phyloP scores from a whole-genome alignment of 2,329 filamentous ascomycete species.

The Alternaria panax region DNA sequence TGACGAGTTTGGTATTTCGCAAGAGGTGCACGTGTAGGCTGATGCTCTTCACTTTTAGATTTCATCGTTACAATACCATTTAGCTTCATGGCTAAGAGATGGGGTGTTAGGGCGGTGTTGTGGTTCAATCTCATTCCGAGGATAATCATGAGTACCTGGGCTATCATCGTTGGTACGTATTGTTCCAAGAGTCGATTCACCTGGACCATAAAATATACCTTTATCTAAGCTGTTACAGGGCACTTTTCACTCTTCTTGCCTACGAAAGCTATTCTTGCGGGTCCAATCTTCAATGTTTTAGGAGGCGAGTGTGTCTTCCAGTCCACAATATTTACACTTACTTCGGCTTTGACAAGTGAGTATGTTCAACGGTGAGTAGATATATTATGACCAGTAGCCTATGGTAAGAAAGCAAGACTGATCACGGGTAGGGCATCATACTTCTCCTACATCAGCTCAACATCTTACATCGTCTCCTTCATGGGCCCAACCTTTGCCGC shows the following conservation, averaged over 20 bases:
- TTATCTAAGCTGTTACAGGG: slow-evolving; percentile 24
- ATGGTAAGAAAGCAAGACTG: background rate
- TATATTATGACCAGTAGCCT: background rate
- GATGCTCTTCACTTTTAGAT: slow-evolving; percentile 23
- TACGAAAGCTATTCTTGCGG: slow-evolving; percentile 40
- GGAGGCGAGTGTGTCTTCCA: slow-evolving; percentile 49
- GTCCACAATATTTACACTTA: slow-evolving; percentile 45
- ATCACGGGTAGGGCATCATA: slow-evolving; percentile 38
- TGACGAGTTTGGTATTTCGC: background rate
- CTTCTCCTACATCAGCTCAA: slow-evolving; percentile 48
- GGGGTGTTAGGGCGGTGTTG: slow-evolving; percentile 38
- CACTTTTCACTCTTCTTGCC: slow-evolving; percentile 35
- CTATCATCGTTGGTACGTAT: slow-evolving; percentile 40
- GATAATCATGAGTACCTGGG: slow-evolving; percentile 41
- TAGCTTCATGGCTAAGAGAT: slow-evolving; percentile 44
- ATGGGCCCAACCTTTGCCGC: slow-evolving; percentile 47
- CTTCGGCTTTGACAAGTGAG: slow-evolving; percentile 40
- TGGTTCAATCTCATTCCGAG: slow-evolving; percentile 45
- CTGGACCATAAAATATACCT: background rate
- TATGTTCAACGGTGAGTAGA: slow-evolving; percentile 41
- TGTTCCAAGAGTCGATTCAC: background rate
- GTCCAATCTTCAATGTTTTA: slow-evolving; percentile 41
- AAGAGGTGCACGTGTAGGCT: background rate
- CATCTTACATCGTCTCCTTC: slow-evolving; percentile 45
- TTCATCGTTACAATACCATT: slow-evolving; percentile 48